Conservation (phyloP, 1,284 basidiomycete species). For the Malassezia japonica region DNA sequence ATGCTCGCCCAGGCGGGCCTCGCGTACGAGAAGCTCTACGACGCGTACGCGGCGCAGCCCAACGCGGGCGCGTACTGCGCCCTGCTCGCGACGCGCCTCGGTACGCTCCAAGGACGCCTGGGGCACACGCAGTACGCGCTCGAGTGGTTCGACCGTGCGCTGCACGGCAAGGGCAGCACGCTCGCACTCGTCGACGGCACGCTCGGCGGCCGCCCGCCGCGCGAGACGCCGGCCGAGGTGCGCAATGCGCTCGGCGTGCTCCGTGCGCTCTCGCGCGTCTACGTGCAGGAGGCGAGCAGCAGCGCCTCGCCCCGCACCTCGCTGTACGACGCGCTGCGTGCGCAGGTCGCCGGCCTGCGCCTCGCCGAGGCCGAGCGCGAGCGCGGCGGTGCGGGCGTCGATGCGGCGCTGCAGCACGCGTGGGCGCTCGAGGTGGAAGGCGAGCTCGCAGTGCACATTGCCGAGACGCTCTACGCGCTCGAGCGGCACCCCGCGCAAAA, state of each 20-base stretch:
- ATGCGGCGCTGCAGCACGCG: slow-evolving; percentile 19
- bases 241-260: slow-evolving; percentile 26
- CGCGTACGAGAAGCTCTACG: slow-evolving; percentile 23
- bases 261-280: slow-evolving; percentile 26
- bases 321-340: slow-evolving; percentile 23
- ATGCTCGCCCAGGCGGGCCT: slow-evolving; percentile 6
- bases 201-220: background rate
- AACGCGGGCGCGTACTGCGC: slow-evolving; percentile 12
- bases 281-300: slow-evolving; percentile 16
- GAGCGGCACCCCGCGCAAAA: background rate
- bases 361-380: slow-evolving; percentile 21
- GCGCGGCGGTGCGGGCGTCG: background rate
- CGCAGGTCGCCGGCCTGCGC: slow-evolving; percentile 28
- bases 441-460: slow-evolving; percentile 29
- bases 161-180: background rate
- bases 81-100: slow-evolving; percentile 2
- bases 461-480: slow-evolving; percentile 37
- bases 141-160: slow-evolving; percentile 7
- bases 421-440: slow-evolving; percentile 31
- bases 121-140: background rate
- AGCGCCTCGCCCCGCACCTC: background rate
- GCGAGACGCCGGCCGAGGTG: slow-evolving; percentile 20
- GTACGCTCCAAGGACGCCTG: background rate
- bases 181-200: background rate
- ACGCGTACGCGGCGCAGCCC: slow-evolving; percentile 19